phyloP scores from a whole-genome alignment of 2,329 filamentous ascomycete species.

The Aspergillus sp. region DNA sequence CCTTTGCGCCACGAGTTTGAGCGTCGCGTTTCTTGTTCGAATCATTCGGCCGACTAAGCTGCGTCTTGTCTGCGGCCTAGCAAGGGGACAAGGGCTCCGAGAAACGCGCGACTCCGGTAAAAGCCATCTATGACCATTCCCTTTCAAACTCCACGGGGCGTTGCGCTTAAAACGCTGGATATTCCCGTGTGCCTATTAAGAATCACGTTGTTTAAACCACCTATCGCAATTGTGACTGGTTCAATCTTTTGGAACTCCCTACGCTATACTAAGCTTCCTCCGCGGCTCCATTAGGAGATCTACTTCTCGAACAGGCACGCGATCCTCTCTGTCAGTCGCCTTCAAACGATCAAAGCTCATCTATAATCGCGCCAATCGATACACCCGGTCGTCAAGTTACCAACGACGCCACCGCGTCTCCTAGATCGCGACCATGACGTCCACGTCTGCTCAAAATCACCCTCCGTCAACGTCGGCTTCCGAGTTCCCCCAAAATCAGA shows the following conservation, averaged over 20 bases:
- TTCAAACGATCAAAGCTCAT: not conserved
- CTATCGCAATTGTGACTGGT: not conserved
- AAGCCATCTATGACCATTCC: not conserved
- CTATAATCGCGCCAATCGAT: not conserved
- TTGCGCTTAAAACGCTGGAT: too few relatives aligned
- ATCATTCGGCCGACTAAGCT: not conserved
- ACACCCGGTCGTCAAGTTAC: not conserved
- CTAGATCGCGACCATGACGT: slow-evolving; percentile 24
- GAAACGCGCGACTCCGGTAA: not conserved
- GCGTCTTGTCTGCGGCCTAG: not conserved
- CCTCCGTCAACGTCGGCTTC: slow-evolving; percentile 25
- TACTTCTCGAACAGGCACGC: not conserved
- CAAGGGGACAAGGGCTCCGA: not conserved
- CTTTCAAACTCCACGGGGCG: not conserved
- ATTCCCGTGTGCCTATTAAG: not conserved
- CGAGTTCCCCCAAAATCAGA: slow-evolving; percentile 27
- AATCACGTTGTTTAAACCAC: not conserved
- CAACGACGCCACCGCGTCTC: not conserved
- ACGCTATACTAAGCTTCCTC: not conserved
- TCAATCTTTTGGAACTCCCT: not conserved
- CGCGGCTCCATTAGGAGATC: not conserved
- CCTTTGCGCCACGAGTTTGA: not conserved
- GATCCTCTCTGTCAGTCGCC: not conserved
- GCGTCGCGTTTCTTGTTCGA: not conserved
- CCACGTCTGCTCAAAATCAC: slow-evolving; percentile 27